Percentiles rank a stretch among this genome's conserved stretches.
phyloP scores from a whole-genome alignment of 371 early-diverging fungal genomes.

The Mortierella sp. region DNA sequence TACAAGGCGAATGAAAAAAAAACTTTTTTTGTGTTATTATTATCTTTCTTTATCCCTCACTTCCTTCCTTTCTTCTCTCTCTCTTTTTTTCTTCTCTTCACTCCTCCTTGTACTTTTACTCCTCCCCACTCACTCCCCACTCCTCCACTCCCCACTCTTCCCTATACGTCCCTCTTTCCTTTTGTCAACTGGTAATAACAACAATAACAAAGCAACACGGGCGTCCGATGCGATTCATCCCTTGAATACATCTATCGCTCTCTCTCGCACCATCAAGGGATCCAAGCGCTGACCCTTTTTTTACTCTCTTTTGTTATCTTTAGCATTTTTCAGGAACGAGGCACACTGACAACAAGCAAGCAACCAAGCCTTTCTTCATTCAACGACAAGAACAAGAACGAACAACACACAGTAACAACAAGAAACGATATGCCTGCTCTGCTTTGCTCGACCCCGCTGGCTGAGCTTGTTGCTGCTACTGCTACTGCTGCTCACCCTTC shows the following conservation, averaged over 20 bases:
- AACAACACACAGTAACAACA: neutral
- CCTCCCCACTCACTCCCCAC: neutral
- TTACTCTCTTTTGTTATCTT: neutral
- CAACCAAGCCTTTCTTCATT: neutral
- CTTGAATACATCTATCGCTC: neutral
- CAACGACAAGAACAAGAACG: neutral
- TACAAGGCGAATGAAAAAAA: neutral
- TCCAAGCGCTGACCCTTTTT: constrained; percentile 11
- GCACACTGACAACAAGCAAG: neutral
- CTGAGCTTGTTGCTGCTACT: neutral
- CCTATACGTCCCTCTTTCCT: neutral
- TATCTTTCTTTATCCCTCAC: constrained; percentile 1
- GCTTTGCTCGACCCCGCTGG: constrained; percentile 17
- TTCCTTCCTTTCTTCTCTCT: neutral
- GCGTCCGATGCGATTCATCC: neutral
- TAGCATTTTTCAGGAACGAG: constrained; percentile 11
- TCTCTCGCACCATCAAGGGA: neutral
- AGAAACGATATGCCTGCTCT: constrained; percentile 38
- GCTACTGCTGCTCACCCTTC: neutral
- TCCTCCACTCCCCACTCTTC: neutral
- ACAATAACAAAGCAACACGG: neutral
- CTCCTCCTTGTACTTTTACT: neutral
- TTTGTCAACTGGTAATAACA: neutral
- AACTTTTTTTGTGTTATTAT: constrained; percentile 11
- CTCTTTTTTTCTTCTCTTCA: neutral